Evolutionary conservation across 2,329 filamentous ascomycete species (phyloP).

Genomic region (Exophiala oligosperma): DNA sequence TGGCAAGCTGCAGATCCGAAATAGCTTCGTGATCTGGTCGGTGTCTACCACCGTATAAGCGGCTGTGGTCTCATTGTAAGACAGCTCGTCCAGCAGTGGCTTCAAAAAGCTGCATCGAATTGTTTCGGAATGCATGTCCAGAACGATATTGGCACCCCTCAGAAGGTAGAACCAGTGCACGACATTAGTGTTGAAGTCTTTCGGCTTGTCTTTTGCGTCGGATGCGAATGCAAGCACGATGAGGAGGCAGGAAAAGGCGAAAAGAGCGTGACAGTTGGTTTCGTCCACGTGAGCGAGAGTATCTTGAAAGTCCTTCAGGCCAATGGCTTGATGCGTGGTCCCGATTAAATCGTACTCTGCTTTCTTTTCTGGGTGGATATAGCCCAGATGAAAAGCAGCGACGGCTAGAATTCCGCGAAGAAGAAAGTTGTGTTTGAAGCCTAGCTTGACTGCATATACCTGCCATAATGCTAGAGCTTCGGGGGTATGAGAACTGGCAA

Average conservation of each 20-base stretch:
- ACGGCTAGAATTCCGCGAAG: slow-evolving; percentile 46
- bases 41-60: slow-evolving; percentile 30
- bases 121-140: slow-evolving; percentile 32
- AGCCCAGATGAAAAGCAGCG: slow-evolving; percentile 45
- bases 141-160: slow-evolving; percentile 34
- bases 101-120: slow-evolving; percentile 32
- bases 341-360: slow-evolving; percentile 38
- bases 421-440: slow-evolving; percentile 45
- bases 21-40: slow-evolving; percentile 32
- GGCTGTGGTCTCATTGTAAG: slow-evolving; percentile 31
- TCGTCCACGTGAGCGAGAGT: slow-evolving; percentile 40
- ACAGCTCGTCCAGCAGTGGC: slow-evolving; percentile 33
- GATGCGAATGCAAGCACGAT: slow-evolving; percentile 40
- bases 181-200: slow-evolving; percentile 31
- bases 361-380: slow-evolving; percentile 37
- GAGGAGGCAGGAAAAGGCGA: slow-evolving; percentile 41
- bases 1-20: slow-evolving; percentile 29
- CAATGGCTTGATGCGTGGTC: slow-evolving; percentile 39
- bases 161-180: slow-evolving; percentile 35
- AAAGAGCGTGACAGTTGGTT: slow-evolving; percentile 45
- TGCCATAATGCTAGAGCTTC: slow-evolving; percentile 37
- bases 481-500: slow-evolving; percentile 34
- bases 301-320: slow-evolving; percentile 35
- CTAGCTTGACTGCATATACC: slow-evolving; percentile 37
- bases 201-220: slow-evolving; percentile 23